Conservation (phyloP, 352 stramenopile genomes). For the Thalassiosira hispida region DNA sequence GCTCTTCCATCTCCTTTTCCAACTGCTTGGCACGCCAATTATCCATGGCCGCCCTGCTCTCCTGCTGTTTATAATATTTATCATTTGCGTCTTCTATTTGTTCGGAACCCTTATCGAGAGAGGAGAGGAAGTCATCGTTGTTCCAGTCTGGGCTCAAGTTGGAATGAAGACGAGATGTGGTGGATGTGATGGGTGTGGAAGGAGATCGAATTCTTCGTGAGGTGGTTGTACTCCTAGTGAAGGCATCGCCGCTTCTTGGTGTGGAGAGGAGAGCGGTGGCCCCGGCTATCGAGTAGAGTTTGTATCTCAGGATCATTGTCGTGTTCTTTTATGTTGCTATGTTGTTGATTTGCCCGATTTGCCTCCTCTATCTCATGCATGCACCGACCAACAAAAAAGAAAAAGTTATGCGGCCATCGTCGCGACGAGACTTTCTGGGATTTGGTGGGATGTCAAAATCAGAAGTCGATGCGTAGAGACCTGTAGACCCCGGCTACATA, state of each 20-base stretch:
- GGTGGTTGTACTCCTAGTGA: neutral
- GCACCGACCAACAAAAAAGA: no score
- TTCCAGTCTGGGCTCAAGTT: slow-evolving; percentile 53
- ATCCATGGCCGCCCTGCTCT: slow-evolving; percentile 38
- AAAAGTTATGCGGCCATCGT: no score
- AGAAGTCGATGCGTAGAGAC: no score
- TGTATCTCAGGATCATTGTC: slow-evolving; percentile 49
- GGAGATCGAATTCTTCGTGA: neutral
- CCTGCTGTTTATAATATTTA: slow-evolving; percentile 41
- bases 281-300: slow-evolving; percentile 11
- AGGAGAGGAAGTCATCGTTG: slow-evolving; percentile 65
- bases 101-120: slow-evolving; percentile 24
- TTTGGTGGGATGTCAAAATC: no score
- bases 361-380: no score
- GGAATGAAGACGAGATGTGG: neutral
- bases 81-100: slow-evolving; percentile 46
- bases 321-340: neutral
- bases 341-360: neutral
- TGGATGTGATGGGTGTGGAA: no score
- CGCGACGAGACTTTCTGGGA: no score
- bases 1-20: slow-evolving; percentile 16
- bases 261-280: slow-evolving; percentile 3
- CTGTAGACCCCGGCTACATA: no score
- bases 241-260: neutral
- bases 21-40: slow-evolving; percentile 29